Conservation (phyloP, 805 yeast species). For the Wickerhamiella allomyrinae region DNA sequence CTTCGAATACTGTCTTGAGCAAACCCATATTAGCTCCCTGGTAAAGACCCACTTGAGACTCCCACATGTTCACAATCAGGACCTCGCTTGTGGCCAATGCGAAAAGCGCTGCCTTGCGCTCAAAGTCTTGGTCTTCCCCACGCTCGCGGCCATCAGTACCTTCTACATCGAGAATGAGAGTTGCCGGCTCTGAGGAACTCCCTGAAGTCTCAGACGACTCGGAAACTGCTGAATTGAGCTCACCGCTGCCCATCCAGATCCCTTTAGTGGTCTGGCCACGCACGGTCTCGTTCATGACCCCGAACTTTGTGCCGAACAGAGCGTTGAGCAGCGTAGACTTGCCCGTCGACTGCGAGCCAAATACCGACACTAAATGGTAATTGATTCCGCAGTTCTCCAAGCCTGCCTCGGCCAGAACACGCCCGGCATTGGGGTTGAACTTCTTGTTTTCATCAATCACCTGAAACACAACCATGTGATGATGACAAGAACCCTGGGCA, state of each 20-base stretch:
- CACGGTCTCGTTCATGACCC: constrained; percentile 76
- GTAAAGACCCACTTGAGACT: constrained; percentile 88
- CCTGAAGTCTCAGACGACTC: no score
- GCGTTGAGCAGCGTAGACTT: constrained; percentile 83
- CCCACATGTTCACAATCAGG: constrained; percentile 89
- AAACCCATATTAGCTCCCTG: constrained; percentile 97
- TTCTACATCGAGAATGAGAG: constrained; percentile 80
- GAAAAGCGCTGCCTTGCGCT: constrained; percentile 87
- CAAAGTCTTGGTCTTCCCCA: constrained; percentile 97
- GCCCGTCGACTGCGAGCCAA: constrained; percentile 95
- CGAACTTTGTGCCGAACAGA: constrained; percentile 74
- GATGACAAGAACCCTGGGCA: no score
- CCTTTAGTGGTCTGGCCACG: constrained; percentile 90
- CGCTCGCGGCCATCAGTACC: constrained; percentile 97
- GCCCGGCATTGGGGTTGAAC: constrained; percentile 30
- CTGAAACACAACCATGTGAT: constrained; percentile 33
- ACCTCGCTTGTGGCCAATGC: constrained; percentile 87
- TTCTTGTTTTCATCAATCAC: constrained; percentile 46
- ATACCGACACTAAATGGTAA: constrained; percentile 86
- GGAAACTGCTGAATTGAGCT: background rate
- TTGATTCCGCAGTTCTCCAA: constrained; percentile 37
- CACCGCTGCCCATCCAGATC: constrained; percentile 63
- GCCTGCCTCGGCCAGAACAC: constrained; percentile 20
- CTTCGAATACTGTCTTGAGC: constrained; percentile 91
- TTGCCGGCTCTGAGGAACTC: no score